Evolutionary conservation across 1,139 yeast species (phyloP).

Genomic region (Saccharomycopsis crataegensis): DNA sequence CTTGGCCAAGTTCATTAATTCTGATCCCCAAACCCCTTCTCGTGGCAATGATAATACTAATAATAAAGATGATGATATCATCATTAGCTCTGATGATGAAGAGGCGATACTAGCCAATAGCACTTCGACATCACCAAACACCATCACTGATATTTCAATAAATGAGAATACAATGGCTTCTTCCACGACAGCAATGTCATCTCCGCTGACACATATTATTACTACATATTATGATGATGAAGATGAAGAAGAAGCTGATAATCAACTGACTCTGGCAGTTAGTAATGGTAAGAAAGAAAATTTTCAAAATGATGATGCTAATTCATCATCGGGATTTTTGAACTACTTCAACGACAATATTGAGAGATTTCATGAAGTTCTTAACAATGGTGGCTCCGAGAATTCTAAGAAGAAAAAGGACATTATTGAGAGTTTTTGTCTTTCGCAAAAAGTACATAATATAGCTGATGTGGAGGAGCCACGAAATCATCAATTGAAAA

Average conservation of each 20-base stretch:
- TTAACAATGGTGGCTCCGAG: too few species aligned
- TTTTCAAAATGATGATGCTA: not conserved
- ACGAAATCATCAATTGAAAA: too few species aligned
- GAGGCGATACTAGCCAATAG: too few species aligned
- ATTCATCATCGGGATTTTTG: not conserved
- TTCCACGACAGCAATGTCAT: not conserved
- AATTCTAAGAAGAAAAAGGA: not conserved
- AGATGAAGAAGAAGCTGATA: not conserved
- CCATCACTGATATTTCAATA: not conserved
- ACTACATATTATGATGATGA: not conserved
- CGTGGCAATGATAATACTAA: too few species aligned
- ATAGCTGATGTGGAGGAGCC: too few species aligned
- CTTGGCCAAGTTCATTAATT: too few species aligned
- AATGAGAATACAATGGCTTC: not conserved
- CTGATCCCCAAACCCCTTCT: too few species aligned
- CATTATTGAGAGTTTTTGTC: not conserved
- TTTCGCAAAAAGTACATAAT: too few species aligned
- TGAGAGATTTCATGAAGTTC: slow-evolving; percentile 12
- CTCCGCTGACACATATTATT: not conserved
- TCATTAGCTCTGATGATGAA: too few species aligned
- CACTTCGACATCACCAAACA: too few species aligned
- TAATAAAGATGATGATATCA: too few species aligned
- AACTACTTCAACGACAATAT: slow-evolving; percentile 13
- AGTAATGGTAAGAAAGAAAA: not conserved
- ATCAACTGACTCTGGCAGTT: not conserved